Evolutionary conservation across 495 filamentous ascomycete genomes (phyloP).

Genomic region (Xylaria venustula): DNA sequence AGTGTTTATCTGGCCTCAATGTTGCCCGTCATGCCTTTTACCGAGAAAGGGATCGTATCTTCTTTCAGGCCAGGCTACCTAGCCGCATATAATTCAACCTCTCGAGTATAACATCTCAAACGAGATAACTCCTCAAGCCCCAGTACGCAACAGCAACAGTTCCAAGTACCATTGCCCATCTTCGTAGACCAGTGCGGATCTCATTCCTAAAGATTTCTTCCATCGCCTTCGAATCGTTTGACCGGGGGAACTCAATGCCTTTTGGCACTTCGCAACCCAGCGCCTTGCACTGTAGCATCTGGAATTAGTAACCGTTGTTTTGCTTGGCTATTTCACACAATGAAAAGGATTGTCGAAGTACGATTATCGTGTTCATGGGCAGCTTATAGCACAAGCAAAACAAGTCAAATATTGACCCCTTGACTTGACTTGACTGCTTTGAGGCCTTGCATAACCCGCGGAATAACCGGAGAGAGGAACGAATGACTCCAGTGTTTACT

Average conservation of each 20-base stretch:
- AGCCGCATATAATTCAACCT: neutral
- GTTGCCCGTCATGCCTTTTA: neutral
- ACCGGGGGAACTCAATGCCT: conserved; percentile 19
- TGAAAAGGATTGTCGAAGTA: neutral
- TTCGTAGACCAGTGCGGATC: conserved; percentile 15
- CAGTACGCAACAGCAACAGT: neutral
- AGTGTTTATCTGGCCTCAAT: neutral
- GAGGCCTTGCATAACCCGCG: no score
- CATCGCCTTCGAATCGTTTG: conserved; percentile 23
- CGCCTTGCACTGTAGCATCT: conserved; percentile 14
- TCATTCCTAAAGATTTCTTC: conserved; percentile 19
- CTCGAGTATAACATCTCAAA: neutral
- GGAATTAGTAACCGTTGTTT: neutral
- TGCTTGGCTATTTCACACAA: neutral
- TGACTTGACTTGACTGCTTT: no score
- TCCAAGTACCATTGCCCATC: conserved; percentile 20
- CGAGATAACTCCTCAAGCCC: conserved; percentile 10
- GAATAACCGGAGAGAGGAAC: neutral
- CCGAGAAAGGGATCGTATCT: neutral
- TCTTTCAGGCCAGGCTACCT: neutral
- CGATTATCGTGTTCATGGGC: neutral
- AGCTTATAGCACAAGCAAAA: no score
- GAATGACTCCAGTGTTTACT: neutral
- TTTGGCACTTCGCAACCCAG: conserved; percentile 21
- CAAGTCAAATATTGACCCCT: no score